phyloP scores from a whole-genome alignment of 331 rosid genomes.

The Arachis monticola region DNA sequence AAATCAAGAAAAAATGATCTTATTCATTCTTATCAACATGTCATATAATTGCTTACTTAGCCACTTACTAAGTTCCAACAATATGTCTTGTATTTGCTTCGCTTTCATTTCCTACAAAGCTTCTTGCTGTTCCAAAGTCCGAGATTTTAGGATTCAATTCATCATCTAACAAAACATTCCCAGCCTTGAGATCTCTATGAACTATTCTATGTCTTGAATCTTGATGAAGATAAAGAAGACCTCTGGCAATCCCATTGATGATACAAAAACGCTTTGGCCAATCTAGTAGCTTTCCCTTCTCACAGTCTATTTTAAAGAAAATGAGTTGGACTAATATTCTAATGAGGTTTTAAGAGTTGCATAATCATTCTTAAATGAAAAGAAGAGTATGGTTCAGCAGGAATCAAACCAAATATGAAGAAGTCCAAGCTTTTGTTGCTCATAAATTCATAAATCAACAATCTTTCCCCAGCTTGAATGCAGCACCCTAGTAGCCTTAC shows the following conservation, averaged over 20 bases:
- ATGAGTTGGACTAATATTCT: background rate
- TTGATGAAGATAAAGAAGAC: constrained; percentile 31
- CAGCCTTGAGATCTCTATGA: constrained; percentile 35
- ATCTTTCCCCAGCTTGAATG: constrained; percentile 34
- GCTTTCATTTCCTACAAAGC: constrained; percentile 30
- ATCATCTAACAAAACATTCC: constrained; percentile 24
- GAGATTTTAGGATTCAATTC: constrained; percentile 24
- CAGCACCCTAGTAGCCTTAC: constrained; percentile 39
- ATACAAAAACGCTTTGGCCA: constrained; percentile 8
- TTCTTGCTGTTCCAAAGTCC: constrained; percentile 35
- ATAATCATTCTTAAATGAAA: background rate
- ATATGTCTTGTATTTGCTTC: constrained; percentile 14
- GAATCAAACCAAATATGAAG: constrained; percentile 41
- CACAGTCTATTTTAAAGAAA: background rate
- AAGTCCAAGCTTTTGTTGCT: background rate
- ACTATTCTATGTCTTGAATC: constrained; percentile 34
- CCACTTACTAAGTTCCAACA: constrained; percentile 35
- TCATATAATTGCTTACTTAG: background rate
- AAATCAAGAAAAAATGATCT: background rate
- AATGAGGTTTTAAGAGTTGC: background rate
- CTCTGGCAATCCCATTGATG: constrained; percentile 26
- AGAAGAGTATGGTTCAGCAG: background rate
- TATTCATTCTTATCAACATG: background rate
- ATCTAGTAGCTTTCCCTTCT: background rate
- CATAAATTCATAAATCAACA: constrained; percentile 31